Base-by-base conservation (phyloP, 768 basidiomycete genomes). In the Mycena metata region DNA sequence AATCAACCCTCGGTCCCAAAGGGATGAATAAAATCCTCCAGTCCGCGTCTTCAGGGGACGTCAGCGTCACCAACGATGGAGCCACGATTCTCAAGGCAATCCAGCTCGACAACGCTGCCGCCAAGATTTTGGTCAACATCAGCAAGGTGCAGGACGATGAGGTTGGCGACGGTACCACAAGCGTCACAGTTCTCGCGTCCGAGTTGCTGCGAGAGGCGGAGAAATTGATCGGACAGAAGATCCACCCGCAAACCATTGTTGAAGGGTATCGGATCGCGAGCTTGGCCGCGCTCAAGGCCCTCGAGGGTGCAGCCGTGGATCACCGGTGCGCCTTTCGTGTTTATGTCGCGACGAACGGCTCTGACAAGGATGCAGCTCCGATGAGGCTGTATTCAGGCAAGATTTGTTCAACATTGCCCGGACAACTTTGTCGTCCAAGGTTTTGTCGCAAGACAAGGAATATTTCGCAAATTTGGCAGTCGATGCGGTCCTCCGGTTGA, bases 11-110 rank as follows among this genome's bases (percentile, higher is more conserved):
- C 3, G 98, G 98, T 11, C 98, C 98, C 24, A 99, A 99, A 81
- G 98, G 98, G 62, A 99, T 99, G 97, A 99, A 98, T 90, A 99
- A 99, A 85, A 99, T 99, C 70, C 89, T 99, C 17, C 97, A 96
- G 80, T 96, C 95, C 2, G 90, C 81, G 2, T 94, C 96, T 7
- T 89, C 92, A 0, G 95, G 96, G 7, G 94, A 96, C 33, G 94
- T 99, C 75, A 98, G 91, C 71, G 97, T 99, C 55, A 99, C 98
- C 13, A 99, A 99, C 80, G 98, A 99, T 79, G 98, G 98, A 5
- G 98, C 98, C 5, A 99, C 98, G 52, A 99, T 99, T 75, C 88
- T 99, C 65, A 99, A 98, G 79, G 91, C 94, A 54, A 99, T 99
- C 75, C 93, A 96, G 75, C 90, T 99, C 70, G 98, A 99, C 81